Evolutionary conservation across 257 asterid species (phyloP).

Genomic region (Salvia miltiorrhiza): DNA sequence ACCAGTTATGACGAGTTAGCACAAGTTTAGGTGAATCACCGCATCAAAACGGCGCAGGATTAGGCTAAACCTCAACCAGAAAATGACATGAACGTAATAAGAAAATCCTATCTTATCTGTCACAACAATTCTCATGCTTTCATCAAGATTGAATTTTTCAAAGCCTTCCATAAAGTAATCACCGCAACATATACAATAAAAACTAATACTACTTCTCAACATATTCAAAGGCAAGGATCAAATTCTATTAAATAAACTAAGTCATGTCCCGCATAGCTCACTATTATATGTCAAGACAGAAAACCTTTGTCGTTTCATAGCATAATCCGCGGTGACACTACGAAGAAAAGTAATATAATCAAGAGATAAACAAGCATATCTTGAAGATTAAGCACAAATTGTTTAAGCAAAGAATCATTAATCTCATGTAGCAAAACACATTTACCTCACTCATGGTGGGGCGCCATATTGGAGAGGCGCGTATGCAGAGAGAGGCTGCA

Average conservation of each 20-base stretch:
- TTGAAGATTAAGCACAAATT: background rate
- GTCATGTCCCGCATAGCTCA: background rate
- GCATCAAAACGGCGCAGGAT: constrained; percentile 18
- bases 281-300: background rate
- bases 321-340: background rate
- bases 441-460: constrained; percentile 92
- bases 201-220: background rate
- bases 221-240: constrained; percentile 10
- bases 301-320: background rate
- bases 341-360: background rate
- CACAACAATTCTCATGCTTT: constrained; percentile 4
- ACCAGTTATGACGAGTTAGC: constrained; percentile 18
- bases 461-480: constrained; percentile 86
- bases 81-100: constrained; percentile 19
- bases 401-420: background rate
- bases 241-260: background rate
- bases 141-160: background rate
- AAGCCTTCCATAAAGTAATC: background rate
- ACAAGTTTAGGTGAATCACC: constrained; percentile 35
- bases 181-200: background rate
- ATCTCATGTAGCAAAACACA: background rate
- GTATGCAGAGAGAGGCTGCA: constrained; percentile 86
- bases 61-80: constrained; percentile 16
- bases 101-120: constrained; percentile 12
- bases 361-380: background rate